Percentiles rank a stretch among this genome's conserved stretches.
Conservation (phyloP, 495 filamentous ascomycete genomes). For the Aspergillus biplanus region DNA sequence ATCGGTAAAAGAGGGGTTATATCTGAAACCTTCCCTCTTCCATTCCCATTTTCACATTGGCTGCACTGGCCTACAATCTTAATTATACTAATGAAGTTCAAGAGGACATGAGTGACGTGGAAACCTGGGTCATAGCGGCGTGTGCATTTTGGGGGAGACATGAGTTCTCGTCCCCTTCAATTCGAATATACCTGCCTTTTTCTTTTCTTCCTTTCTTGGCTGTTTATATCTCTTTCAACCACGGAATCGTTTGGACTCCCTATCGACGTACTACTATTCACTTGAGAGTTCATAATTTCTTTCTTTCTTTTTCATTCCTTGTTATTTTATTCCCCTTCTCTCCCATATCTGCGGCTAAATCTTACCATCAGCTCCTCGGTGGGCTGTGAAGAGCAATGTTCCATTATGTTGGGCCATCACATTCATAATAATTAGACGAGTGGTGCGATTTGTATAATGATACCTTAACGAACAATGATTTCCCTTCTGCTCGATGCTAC, state of each 20-base stretch:
- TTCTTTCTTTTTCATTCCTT: not conserved
- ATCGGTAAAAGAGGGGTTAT: conserved; percentile 33
- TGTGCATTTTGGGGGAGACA: not conserved
- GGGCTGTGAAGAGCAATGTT: not conserved
- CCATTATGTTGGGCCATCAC: not conserved
- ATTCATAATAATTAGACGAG: not conserved
- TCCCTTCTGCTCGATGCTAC: not conserved
- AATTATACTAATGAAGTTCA: conserved; percentile 28
- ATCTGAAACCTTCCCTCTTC: not conserved
- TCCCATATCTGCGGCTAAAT: not conserved
- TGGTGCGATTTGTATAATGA: not conserved
- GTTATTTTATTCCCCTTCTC: not conserved
- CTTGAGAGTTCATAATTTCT: not conserved
- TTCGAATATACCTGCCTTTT: not conserved
- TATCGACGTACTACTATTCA: too few relatives aligned
- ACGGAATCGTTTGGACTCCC: too few relatives aligned
- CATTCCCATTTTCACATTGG: conserved; percentile 6
- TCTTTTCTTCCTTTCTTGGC: conserved; percentile 4
- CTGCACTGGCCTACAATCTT: conserved; percentile 9
- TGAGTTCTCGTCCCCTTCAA: not conserved
- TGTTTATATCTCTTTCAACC: conserved; percentile 11
- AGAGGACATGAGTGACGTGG: conserved; percentile 21
- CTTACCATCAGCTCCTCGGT: not conserved
- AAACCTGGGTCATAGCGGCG: conserved; percentile 9
- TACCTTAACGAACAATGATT: conserved; percentile 2